phyloP scores from a whole-genome alignment of 1,284 basidiomycete species.

The Pseudozyma sp. region DNA sequence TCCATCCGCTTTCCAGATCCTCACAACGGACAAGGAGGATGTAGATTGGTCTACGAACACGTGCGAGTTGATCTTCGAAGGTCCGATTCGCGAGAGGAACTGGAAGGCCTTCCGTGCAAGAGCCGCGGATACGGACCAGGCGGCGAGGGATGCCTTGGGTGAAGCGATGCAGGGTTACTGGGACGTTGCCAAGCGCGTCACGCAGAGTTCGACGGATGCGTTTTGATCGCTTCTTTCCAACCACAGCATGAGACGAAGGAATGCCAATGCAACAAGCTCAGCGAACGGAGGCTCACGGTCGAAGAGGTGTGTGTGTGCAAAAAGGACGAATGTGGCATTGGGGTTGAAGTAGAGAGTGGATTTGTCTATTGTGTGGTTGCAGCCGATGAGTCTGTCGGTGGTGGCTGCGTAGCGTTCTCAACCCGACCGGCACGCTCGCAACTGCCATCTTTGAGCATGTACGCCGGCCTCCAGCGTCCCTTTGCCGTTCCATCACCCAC shows the following conservation, averaged over 20 bases:
- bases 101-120: conserved; percentile 74
- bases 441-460: conserved; percentile 80
- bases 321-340: too few species aligned
- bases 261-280: background rate
- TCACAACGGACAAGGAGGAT: conserved; percentile 43
- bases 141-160: conserved; percentile 86
- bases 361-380: background rate
- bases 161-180: conserved; percentile 86
- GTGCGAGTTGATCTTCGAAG: conserved; percentile 93
- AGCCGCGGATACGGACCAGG: conserved; percentile 81
- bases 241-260: background rate
- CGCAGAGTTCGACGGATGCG: conserved; percentile 10
- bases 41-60: conserved; percentile 81
- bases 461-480: conserved; percentile 76
- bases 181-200: conserved; percentile 82
- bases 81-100: conserved; percentile 80
- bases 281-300: background rate
- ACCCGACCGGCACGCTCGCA: conserved; percentile 77
- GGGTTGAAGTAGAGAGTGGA: background rate
- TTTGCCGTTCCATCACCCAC: conserved; percentile 43
- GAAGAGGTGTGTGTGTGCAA: background rate
- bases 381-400: background rate
- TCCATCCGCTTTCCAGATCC: conserved; percentile 19
- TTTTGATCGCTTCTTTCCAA: background rate
- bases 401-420: conserved; percentile 21